A percentile compares a stretch with the other conserved stretches of the same genome.
Evolutionary conservation across 495 filamentous ascomycete genomes (phyloP).

Genomic region (Cladorrhinum samala): DNA sequence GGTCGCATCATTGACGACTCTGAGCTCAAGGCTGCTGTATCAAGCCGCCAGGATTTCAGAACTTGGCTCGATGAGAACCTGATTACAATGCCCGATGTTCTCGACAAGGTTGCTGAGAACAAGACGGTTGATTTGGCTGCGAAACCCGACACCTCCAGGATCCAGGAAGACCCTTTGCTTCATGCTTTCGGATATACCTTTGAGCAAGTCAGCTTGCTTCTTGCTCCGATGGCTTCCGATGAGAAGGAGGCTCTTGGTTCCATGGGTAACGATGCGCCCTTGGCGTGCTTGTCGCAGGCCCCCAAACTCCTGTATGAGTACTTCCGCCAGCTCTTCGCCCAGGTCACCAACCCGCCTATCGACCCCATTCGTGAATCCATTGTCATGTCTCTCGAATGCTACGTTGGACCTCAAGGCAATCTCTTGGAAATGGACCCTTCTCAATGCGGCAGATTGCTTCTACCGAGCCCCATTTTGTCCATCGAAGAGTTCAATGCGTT

Average conservation of each 20-base stretch:
- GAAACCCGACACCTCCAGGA: slow-evolving; percentile 60
- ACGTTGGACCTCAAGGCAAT: slow-evolving; percentile 96
- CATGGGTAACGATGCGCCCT: slow-evolving; percentile 97
- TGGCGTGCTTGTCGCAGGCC: slow-evolving; percentile 85
- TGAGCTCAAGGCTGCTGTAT: slow-evolving; percentile 87
- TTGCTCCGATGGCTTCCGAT: slow-evolving; percentile 96
- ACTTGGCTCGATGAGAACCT: slow-evolving; percentile 85
- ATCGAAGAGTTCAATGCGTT: slow-evolving; percentile 89
- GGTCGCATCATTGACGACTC: slow-evolving; percentile 94
- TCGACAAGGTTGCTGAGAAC: slow-evolving; percentile 45
- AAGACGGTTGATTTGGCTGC: slow-evolving; percentile 52
- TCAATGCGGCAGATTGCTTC: slow-evolving; percentile 79
- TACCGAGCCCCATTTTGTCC: slow-evolving; percentile 88
- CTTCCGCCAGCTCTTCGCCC: slow-evolving; percentile 97
- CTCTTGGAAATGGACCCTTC: slow-evolving; percentile 88
- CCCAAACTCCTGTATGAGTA: slow-evolving; percentile 95
- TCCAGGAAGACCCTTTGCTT: slow-evolving; percentile 82
- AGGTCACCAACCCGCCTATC: slow-evolving; percentile 98
- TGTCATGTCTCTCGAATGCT: slow-evolving; percentile 98
- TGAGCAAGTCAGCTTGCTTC: slow-evolving; percentile 89
- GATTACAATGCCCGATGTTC: slow-evolving; percentile 68
- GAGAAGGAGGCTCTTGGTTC: slow-evolving; percentile 99
- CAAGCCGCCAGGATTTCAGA: slow-evolving; percentile 78
- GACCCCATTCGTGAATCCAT: slow-evolving; percentile 98
- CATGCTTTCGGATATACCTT: slow-evolving; percentile 93